Evolutionary conservation across 768 basidiomycete genomes (phyloP).

Genomic region (Amanita rubescens): DNA sequence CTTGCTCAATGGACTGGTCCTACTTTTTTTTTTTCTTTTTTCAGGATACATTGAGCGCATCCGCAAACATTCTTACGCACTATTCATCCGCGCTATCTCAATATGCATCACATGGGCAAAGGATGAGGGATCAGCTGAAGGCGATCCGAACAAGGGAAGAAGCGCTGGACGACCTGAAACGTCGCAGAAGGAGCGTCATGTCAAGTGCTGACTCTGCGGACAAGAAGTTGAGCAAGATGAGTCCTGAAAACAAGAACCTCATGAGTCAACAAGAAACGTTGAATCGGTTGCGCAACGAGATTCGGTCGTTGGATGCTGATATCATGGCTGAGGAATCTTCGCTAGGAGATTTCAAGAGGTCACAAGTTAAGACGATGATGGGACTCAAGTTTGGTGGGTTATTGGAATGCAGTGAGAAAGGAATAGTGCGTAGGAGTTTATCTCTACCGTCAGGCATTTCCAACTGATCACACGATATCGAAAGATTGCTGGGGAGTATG

Average conservation of each 20-base stretch:
- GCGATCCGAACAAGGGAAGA: slow-evolving; percentile 81
- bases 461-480: slow-evolving; percentile 1
- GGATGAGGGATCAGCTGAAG: slow-evolving; percentile 73
- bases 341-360: slow-evolving; percentile 78
- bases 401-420: slow-evolving; percentile 79
- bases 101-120: slow-evolving; percentile 64
- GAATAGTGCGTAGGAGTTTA: slow-evolving; percentile 32
- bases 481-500: slow-evolving; percentile 48
- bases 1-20: neutral
- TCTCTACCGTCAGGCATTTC: neutral
- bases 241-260: slow-evolving; percentile 81
- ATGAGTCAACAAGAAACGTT: slow-evolving; percentile 64
- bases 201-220: slow-evolving; percentile 78
- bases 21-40: too few relatives aligned
- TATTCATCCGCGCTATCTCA: slow-evolving; percentile 60
- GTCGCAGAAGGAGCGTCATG: slow-evolving; percentile 56
- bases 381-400: slow-evolving; percentile 84
- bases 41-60: slow-evolving; percentile 71
- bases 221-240: slow-evolving; percentile 86
- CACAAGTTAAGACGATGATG: slow-evolving; percentile 61
- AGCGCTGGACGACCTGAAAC: slow-evolving; percentile 66
- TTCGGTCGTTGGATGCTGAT: slow-evolving; percentile 68
- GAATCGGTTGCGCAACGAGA: slow-evolving; percentile 67
- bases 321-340: slow-evolving; percentile 79
- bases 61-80: slow-evolving; percentile 57